Base-by-base conservation (phyloP, 257 asterid species). In the Orobanche coerulescens region DNA sequence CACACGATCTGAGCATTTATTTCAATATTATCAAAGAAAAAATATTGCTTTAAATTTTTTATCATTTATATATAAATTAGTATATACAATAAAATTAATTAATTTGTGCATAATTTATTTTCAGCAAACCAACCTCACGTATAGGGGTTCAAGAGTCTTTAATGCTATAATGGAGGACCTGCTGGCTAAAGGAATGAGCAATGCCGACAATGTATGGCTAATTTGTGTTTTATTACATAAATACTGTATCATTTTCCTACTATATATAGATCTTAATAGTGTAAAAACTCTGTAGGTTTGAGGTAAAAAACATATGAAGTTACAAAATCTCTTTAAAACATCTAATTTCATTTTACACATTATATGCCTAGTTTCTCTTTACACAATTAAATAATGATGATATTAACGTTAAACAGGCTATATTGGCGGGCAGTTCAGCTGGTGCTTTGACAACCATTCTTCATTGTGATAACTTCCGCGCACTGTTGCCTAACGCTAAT, bases 361-460 rank as follows among this genome's bases (percentile, higher is more conserved):
- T n/a, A n/a, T n/a, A n/a, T n/a, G n/a, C n/a, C n/a, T n/a, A n/a
- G n/a, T n/a, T n/a, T n/a, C n/a, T n/a, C n/a, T n/a, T 44, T 18
- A 42, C 26, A 44, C 28, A 44, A 30, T 31, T 55, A 30, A 4
- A 12, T 51, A 37, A 16, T 54, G 7, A 20, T 20, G 8, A 49
- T 20, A 20, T 14, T 10, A 55, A 55, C 25, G 4, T 55, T 16
- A 2, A 16, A 6, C 15, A 77, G 82, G 82, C 70, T 7, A 71
- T 77, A 34, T 37, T 77, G 0, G 15, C 63, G 3, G 79, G 82
- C 36, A 39, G 56, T 18, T 77, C 82, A 5, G 79, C 79, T 0
- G 82, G 82, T n/a, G 76, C 68, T 14, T 52, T 73, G 37, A 62
- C 77, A 1, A 63, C 77, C 1, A 74, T 74, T 4, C 26, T 73